Conservation (phyloP, 164 flowering plant genomes). For the Kingdonia uniflora region DNA sequence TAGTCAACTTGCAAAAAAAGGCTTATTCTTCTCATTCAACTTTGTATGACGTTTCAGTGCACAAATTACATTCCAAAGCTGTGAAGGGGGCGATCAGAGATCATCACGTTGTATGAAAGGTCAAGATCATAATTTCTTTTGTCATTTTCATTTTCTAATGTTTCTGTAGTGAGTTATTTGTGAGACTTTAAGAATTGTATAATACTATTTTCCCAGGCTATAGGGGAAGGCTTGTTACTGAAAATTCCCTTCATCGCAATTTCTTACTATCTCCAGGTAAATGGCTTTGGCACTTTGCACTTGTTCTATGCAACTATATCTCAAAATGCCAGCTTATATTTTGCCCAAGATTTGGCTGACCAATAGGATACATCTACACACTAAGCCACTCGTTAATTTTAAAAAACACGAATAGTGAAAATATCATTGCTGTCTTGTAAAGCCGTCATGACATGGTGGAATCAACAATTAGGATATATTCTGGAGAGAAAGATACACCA, state of each 20-base stretch:
- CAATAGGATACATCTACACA: too few relatives aligned
- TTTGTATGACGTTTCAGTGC: constrained; percentile 36
- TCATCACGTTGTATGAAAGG: constrained; percentile 47
- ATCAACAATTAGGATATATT: too few relatives aligned
- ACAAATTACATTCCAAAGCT: constrained; percentile 35
- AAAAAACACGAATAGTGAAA: too few relatives aligned
- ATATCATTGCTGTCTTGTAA: too few relatives aligned
- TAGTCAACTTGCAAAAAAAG: background rate
- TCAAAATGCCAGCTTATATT: background rate
- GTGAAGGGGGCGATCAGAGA: constrained; percentile 51
- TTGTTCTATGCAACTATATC: background rate
- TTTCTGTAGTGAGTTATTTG: too few relatives aligned
- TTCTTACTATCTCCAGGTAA: constrained; percentile 96
- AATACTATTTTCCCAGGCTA: constrained; percentile 47
- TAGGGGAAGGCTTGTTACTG: constrained; percentile 41
- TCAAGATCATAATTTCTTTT: background rate
- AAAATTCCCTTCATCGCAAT: constrained; percentile 81
- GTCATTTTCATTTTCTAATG: too few relatives aligned
- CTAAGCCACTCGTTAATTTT: too few relatives aligned
- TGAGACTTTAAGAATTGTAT: too few relatives aligned
- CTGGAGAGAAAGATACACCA: too few relatives aligned
- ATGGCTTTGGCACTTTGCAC: constrained; percentile 6
- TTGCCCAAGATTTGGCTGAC: background rate
- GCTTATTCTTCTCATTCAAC: background rate
- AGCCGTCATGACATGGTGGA: too few relatives aligned